A percentile compares a stretch with the other conserved stretches of the same genome.
phyloP scores from a whole-genome alignment of 2,329 filamentous ascomycete species.

The Epichloe sibirici region DNA sequence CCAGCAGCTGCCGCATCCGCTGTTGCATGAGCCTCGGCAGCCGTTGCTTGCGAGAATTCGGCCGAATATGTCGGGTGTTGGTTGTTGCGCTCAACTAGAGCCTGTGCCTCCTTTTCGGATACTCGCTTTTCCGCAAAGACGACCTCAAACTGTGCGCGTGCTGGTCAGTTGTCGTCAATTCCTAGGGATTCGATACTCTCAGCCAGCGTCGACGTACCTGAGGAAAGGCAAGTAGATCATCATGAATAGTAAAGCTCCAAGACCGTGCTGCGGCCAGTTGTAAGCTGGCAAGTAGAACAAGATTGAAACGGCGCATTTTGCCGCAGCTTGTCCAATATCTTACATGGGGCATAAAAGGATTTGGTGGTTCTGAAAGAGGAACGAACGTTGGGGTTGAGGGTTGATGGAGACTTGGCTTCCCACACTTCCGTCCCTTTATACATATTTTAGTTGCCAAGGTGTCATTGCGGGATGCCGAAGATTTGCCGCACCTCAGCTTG shows the following conservation, averaged over 20 bases:
- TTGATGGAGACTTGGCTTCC: not conserved
- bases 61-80: constrained; percentile 27
- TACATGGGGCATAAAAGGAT: constrained; percentile 17
- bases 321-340: constrained; percentile 12
- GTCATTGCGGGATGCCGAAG: constrained; percentile 12
- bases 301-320: constrained; percentile 38
- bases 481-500: not conserved
- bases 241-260: constrained; percentile 67
- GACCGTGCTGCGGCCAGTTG: constrained; percentile 37
- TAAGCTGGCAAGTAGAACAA: constrained; percentile 31
- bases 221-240: constrained; percentile 77
- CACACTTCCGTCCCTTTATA: too few species aligned
- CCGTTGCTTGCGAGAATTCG: constrained; percentile 27
- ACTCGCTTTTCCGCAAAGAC: constrained; percentile 63
- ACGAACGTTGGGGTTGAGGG: not conserved
- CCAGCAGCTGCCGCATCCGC: not conserved
- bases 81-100: constrained; percentile 36
- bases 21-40: constrained; percentile 13
- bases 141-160: constrained; percentile 56
- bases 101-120: constrained; percentile 55
- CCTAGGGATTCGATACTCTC: not conserved
- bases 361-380: not conserved
- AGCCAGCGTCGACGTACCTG: constrained; percentile 44
- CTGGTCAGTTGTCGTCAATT: constrained; percentile 1
- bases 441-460: constrained; percentile 3